Base-by-base conservation (phyloP, 139 green algal genomes). In the Chlorella sp. region DNA sequence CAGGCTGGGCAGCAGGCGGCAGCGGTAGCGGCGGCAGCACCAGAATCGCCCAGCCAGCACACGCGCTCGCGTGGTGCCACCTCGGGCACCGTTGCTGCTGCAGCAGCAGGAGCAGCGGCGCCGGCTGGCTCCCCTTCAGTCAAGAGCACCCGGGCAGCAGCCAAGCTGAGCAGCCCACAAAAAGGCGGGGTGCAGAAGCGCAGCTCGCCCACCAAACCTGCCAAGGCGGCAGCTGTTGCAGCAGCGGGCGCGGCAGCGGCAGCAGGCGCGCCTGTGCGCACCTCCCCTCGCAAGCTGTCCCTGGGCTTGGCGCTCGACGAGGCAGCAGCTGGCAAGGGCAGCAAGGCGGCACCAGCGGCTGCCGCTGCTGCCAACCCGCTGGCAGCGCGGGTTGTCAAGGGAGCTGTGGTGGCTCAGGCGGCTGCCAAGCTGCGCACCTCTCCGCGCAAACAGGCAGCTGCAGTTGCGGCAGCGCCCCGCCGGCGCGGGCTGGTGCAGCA, bases 141-240 rank as follows among this genome's bases (percentile, higher is more conserved):
- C 36, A 83, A 83, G 76, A 28, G n/a, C 20, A 30, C 74, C 21
- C 51, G 51, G 11, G 51, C 51, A 15, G 51, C 78, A 4, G 63
- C 44, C 78, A 75, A 75, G 78, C 78, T 76, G 41, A 75, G 41
- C 78, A 84, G 78, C 78, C 64, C 63, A 1, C 63, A 65, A n/a
- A 74, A 44, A 41, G 63, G 28, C 7, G 78, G 78, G 3, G 78
- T 84, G 78, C 63, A 65, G 38, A 84, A 84, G 63, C 63, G 64
- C 9, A 18, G n/a, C 4, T 84, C 78, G 0, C 78, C 78, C 25
- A n/a, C 26, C 41, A 84, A 84, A 25, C 51, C 11, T 60, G 51
- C 51, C 51, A 60, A 60, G 51, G 51, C 51, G 13, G 51, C 51
- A 21, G 51, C 13, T 60, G 51, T 60, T 21, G 51, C 51, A 60